Conservation (phyloP, 2,329 filamentous ascomycete species). For the Pseudocercospora vitis region DNA sequence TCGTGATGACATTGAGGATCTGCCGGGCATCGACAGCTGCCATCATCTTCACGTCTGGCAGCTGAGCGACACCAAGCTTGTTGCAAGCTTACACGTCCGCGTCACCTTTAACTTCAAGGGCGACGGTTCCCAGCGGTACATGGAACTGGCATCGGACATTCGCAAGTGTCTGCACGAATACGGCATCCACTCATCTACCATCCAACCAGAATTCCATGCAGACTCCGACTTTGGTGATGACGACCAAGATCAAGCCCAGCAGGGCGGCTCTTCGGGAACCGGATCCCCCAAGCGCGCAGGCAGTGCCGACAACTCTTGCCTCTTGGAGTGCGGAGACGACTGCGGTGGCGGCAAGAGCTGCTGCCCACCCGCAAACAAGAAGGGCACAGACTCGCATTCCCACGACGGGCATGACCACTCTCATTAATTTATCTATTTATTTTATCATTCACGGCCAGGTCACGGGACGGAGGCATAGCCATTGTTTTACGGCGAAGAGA, state of each 20-base stretch:
- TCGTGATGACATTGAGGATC: constrained; percentile 80
- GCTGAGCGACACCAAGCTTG: constrained; percentile 88
- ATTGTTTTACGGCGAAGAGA: not conserved
- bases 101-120: constrained; percentile 87
- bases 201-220: constrained; percentile 79
- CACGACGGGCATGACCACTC: constrained; percentile 22
- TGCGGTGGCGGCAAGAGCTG: constrained; percentile 46
- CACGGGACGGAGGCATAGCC: not conserved
- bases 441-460: not conserved
- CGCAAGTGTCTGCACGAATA: constrained; percentile 89
- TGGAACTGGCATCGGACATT: constrained; percentile 80
- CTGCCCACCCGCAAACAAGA: constrained; percentile 37
- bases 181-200: constrained; percentile 94
- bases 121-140: constrained; percentile 73
- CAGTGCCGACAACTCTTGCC: constrained; percentile 41
- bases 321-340: constrained; percentile 48
- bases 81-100: constrained; percentile 91
- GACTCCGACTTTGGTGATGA: constrained; percentile 40
- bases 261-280: constrained; percentile 33
- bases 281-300: constrained; percentile 29
- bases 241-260: constrained; percentile 35
- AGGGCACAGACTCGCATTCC: constrained; percentile 15
- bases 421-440: constrained; percentile 14
- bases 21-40: constrained; percentile 83
- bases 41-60: constrained; percentile 99